Conservation (phyloP, 176 grass and related monocot genomes). For the Puya raimondii region DNA sequence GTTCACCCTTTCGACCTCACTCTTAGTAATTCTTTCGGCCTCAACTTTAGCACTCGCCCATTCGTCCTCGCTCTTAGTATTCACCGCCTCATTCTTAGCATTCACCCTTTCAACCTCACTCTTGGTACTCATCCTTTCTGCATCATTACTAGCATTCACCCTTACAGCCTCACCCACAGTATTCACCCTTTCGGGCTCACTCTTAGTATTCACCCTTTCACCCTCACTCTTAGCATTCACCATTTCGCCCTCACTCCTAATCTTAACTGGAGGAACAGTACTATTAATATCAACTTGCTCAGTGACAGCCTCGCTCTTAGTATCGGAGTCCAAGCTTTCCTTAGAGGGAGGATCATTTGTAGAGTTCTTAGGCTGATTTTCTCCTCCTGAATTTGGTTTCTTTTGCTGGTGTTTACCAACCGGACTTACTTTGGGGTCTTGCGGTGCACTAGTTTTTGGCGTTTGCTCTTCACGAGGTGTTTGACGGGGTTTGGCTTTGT, state of each 20-base stretch:
- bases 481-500: constrained; percentile 44
- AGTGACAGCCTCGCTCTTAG: constrained; percentile 30
- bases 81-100: no score
- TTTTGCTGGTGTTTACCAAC: constrained; percentile 62
- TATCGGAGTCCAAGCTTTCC: constrained; percentile 29
- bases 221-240: no score
- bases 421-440: constrained; percentile 30
- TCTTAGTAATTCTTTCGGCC: no score
- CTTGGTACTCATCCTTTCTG: no score
- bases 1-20: no score
- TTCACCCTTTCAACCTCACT: no score
- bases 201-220: no score
- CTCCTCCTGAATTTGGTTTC: constrained; percentile 37
- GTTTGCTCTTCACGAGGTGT: constrained; percentile 50
- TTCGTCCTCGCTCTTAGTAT: no score
- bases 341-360: constrained; percentile 35
- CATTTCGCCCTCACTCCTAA: constrained; percentile 43
- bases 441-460: constrained; percentile 29
- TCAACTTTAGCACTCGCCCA: no score
- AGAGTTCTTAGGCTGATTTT: constrained; percentile 29
- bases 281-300: constrained; percentile 39
- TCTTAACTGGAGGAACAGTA: constrained; percentile 17
- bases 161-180: no score
- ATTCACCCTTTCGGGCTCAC: no score
- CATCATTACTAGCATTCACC: no score